Conservation (phyloP, 2,329 filamentous ascomycete genomes). For the Fusarium acutatum region DNA sequence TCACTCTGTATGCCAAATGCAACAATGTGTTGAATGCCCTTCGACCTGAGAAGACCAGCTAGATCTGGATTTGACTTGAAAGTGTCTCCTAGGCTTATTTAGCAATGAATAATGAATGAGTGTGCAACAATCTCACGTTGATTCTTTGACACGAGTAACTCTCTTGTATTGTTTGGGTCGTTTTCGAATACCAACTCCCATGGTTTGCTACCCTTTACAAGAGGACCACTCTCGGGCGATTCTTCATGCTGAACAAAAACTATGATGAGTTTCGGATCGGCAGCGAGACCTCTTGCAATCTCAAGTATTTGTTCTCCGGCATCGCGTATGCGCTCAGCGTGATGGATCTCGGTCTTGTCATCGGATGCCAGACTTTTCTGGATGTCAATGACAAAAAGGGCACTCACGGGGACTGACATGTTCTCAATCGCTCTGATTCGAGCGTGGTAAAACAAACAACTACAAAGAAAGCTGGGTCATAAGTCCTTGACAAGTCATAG, state of each 20-base stretch:
- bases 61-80: slow-evolving; percentile 15
- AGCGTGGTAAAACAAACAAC: not conserved
- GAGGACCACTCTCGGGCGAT: not conserved
- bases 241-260: slow-evolving; percentile 28
- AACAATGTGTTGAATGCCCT: slow-evolving; percentile 9
- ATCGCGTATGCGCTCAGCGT: slow-evolving; percentile 1
- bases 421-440: not conserved
- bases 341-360: not conserved
- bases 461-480: not conserved
- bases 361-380: slow-evolving; percentile 11
- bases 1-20: slow-evolving; percentile 24
- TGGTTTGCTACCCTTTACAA: slow-evolving; percentile 5
- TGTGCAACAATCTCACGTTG: not conserved
- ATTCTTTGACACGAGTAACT: slow-evolving; percentile 6
- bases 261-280: not conserved
- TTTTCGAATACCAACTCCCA: slow-evolving; percentile 12
- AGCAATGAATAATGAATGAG: not conserved
- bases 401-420: not conserved
- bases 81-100: slow-evolving; percentile 3
- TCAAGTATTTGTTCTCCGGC: slow-evolving; percentile 2
- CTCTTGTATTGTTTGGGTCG: not conserved
- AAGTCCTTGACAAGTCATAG: not conserved
- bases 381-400: slow-evolving; percentile 23
- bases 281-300: not conserved
- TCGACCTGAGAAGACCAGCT: not conserved